These are phyloP conservation scores for Fusarium bulbicola DNA, from an alignment of 2,329 filamentous ascomycete genomes.

Conservation along the genomic window DNA sequence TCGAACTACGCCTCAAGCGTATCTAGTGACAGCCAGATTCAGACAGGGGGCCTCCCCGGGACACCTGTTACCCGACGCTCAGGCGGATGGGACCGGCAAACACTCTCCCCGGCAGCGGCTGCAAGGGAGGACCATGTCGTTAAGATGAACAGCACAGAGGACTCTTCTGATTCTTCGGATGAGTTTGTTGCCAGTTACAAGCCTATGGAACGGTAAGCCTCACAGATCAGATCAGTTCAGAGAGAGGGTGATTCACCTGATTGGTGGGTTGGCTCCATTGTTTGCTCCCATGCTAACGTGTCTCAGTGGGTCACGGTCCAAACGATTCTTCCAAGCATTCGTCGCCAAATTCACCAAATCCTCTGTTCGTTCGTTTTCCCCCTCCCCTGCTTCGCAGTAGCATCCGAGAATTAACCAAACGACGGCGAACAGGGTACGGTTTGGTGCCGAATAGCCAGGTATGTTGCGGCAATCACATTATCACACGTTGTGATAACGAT, in stretches of 20 bases:
- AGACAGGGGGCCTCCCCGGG: constrained; percentile 32
- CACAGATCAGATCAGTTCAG: background rate
- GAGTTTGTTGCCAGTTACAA: constrained; percentile 26
- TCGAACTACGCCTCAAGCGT: constrained; percentile 36
- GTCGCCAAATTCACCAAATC: constrained; percentile 36
- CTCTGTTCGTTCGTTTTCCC: constrained; percentile 27
- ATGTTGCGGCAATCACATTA: background rate
- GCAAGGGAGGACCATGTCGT: constrained; percentile 20
- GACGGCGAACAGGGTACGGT: constrained; percentile 26
- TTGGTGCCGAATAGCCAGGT: constrained; percentile 35
- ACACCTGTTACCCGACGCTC: constrained; percentile 34
- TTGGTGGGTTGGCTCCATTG: background rate
- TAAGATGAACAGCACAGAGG: constrained; percentile 4
- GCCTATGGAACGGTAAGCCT: constrained; percentile 30
- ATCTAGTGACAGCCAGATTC: constrained; percentile 28
- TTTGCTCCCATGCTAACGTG: constrained; percentile 17
- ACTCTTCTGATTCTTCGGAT: constrained; percentile 37
- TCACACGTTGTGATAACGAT: background rate
- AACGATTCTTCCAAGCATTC: constrained; percentile 35
- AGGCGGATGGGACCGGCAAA: constrained; percentile 38
- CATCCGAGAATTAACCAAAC: constrained; percentile 4
- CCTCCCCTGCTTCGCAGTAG: background rate
- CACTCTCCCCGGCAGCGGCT: constrained; percentile 30
- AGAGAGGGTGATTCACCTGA: background rate
- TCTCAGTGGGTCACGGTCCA: constrained; percentile 28